These are phyloP conservation scores for Phellinidium pouzarii DNA, from an alignment of 1,284 basidiomycete species.

Conservation along the genomic window DNA sequence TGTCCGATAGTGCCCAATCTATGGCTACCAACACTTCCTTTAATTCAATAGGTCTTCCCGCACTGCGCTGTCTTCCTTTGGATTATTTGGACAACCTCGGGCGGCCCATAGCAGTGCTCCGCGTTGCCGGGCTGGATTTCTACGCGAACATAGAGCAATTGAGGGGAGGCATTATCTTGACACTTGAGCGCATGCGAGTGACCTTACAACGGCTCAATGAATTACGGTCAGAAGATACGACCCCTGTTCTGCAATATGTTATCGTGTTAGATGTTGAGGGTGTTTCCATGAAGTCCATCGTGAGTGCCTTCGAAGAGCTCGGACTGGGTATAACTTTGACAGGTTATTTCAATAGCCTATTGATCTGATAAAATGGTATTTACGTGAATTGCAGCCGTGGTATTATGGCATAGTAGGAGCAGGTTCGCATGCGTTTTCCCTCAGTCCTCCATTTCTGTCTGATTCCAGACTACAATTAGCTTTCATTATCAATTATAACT, in stretches of 20 bases:
- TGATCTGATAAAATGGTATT: constrained; percentile 56
- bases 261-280: constrained; percentile 61
- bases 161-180: constrained; percentile 38
- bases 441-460: not conserved
- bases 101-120: constrained; percentile 52
- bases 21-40: not conserved
- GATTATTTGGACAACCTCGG: constrained; percentile 50
- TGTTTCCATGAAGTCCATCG: constrained; percentile 51
- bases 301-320: constrained; percentile 31
- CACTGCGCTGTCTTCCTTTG: constrained; percentile 45
- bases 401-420: constrained; percentile 76
- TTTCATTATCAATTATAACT: constrained; percentile 63
- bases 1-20: not conserved
- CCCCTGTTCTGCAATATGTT: constrained; percentile 54
- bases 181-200: constrained; percentile 48
- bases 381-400: constrained; percentile 58
- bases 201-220: constrained; percentile 41
- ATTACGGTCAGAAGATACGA: constrained; percentile 19
- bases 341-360: constrained; percentile 37
- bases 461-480: not conserved
- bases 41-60: constrained; percentile 25
- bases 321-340: constrained; percentile 1
- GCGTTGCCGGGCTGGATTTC: constrained; percentile 29
- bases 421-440: constrained; percentile 36
- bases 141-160: constrained; percentile 31